These are phyloP conservation scores for Tricholoma terreum DNA, from an alignment of 768 basidiomycete genomes.

Conservation along the genomic window DNA sequence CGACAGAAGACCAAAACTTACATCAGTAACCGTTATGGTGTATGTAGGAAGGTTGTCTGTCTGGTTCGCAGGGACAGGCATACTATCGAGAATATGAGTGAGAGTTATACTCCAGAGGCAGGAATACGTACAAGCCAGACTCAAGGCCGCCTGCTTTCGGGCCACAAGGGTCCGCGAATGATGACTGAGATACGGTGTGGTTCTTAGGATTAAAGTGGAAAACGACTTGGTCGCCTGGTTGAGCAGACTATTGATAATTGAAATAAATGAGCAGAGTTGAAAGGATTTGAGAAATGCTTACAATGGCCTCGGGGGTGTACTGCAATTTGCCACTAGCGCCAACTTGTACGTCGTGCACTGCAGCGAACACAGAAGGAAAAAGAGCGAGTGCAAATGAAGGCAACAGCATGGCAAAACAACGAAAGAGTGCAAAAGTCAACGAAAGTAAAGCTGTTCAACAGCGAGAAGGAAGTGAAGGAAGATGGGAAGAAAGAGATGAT, in stretches of 20 bases:
- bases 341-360: constrained; percentile 53
- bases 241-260: constrained; percentile 37
- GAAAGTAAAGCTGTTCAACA: constrained; percentile 22
- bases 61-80: constrained; percentile 50
- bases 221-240: constrained; percentile 55
- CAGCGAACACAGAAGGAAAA: constrained; percentile 47
- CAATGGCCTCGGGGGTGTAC: constrained; percentile 54
- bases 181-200: constrained; percentile 51
- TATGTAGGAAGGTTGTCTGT: constrained; percentile 48
- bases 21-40: constrained; percentile 49
- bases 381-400: constrained; percentile 47
- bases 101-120: constrained; percentile 3
- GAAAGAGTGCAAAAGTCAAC: constrained; percentile 37
- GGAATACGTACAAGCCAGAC: constrained; percentile 51
- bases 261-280: background rate
- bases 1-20: constrained; percentile 16
- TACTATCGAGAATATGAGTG: constrained; percentile 28
- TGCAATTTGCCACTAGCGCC: constrained; percentile 39
- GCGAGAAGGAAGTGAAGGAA: constrained; percentile 19
- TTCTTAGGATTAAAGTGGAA: constrained; percentile 62
- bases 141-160: constrained; percentile 48
- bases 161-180: constrained; percentile 54
- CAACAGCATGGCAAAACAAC: constrained; percentile 42
- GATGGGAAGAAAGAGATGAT: constrained; percentile 12
- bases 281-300: constrained; percentile 24